phyloP scores from a whole-genome alignment of 805 yeast species.

The Metschnikowia kofuensis region DNA sequence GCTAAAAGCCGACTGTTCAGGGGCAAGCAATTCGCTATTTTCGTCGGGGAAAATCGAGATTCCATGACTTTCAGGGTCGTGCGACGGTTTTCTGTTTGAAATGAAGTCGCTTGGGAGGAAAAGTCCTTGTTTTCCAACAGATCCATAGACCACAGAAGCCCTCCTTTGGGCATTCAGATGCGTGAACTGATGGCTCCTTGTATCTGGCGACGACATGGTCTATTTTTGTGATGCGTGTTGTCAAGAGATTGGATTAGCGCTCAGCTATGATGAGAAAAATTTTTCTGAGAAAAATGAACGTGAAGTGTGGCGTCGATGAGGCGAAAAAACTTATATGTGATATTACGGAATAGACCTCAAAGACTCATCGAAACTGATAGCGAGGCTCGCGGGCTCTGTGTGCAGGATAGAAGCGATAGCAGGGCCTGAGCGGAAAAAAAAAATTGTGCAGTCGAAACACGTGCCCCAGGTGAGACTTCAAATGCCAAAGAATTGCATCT shows the following conservation, averaged over 20 bases:
- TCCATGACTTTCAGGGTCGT: constrained; percentile 6
- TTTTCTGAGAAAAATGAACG: neutral
- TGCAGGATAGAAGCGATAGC: neutral
- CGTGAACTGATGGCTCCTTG: constrained; percentile 28
- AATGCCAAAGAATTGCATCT: too few relatives aligned
- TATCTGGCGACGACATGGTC: constrained; percentile 12
- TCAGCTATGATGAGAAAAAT: neutral
- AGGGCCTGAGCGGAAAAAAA: too few relatives aligned
- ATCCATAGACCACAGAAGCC: constrained; percentile 51
- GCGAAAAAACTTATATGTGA: neutral
- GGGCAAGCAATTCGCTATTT: constrained; percentile 13
- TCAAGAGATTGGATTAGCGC: too few relatives aligned
- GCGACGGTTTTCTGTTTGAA: neutral
- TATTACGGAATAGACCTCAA: neutral
- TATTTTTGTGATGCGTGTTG: too few relatives aligned
- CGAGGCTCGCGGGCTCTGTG: neutral
- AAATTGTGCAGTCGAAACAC: too few relatives aligned
- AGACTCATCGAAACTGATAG: neutral
- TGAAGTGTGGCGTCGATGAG: constrained; percentile 1
- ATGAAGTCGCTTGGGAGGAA: constrained; percentile 50
- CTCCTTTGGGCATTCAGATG: constrained; percentile 48
- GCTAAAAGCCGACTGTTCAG: neutral
- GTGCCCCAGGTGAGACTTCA: too few relatives aligned
- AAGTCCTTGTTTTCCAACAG: constrained; percentile 50
- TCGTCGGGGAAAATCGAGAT: constrained; percentile 7